Evolutionary conservation across 306 rosid genomes (phyloP).

Genomic region (Senna siamea): DNA sequence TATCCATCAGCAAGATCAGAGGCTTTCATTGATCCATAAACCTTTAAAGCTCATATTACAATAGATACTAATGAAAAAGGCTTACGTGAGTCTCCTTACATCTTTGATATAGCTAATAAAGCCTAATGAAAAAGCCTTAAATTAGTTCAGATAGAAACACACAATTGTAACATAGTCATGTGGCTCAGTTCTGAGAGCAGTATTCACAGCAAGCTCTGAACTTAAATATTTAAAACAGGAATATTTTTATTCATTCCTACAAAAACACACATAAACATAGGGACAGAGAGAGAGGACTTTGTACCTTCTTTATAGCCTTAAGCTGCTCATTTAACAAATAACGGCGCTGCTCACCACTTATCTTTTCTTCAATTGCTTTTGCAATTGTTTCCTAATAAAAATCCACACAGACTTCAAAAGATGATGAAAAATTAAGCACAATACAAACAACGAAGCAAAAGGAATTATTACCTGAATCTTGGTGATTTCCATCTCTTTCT

Average conservation of each 20-base stretch:
- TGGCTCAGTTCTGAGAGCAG: background rate
- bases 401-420: slow-evolving; percentile 34
- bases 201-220: slow-evolving; percentile 9
- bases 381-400: slow-evolving; percentile 89
- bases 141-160: background rate
- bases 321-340: slow-evolving; percentile 94
- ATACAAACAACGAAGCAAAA: slow-evolving; percentile 10
- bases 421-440: slow-evolving; percentile 21
- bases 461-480: slow-evolving; percentile 79
- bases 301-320: slow-evolving; percentile 97
- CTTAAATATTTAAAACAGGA: slow-evolving; percentile 1
- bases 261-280: background rate
- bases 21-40: slow-evolving; percentile 17
- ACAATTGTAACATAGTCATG: background rate
- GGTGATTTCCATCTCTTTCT: slow-evolving; percentile 99
- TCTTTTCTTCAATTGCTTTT: slow-evolving; percentile 98
- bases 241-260: background rate
- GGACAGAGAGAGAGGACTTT: background rate
- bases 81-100: background rate
- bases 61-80: slow-evolving; percentile 6
- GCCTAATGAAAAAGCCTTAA: background rate
- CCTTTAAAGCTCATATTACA: slow-evolving; percentile 26
- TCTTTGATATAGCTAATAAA: background rate
- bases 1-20: slow-evolving; percentile 34
- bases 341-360: slow-evolving; percentile 98